Evolutionary conservation across 805 yeast species (phyloP), one percentile per base, ranked within the genome.

Genomic region (Candida morakotiae): DNA sequence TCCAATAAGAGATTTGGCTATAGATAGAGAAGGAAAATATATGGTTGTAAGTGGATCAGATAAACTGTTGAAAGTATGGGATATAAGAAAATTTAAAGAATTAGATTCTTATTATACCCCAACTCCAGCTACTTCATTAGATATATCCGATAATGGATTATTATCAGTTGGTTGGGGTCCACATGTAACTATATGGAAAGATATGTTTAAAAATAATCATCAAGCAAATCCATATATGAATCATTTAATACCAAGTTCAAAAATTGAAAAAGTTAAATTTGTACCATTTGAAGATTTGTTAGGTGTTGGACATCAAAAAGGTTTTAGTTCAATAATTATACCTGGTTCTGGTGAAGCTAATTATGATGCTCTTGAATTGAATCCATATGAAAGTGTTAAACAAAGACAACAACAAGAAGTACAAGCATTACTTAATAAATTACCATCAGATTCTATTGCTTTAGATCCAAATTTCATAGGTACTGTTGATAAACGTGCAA

Each of bases 261-360:
- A 75, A 46, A 71, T 87, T 13, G 81, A 79, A 48, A 75, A 74
- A 39, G 66, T 79, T 28, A 75, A 74, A 51, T 88, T 82, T 56
- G 94, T 91, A 26, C 98, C 98, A 10, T 93, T 82, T 61, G 98
- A 93, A 67, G 98, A 93, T 84, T 68, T 91, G n/a, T 69, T 93
- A 17, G 95, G 96, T 18, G 76, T 84, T 9, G 97, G 97, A 2
- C 94, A 87, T 56, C 70, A 75, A 35, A 61, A 64, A 54, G 95
- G 96, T 31, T 71, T 88, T 28, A 75, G 82, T n/a, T 81, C 93
- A n/a, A 49, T 93, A 42, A 83, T 93, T 48, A 73, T 93, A 41
- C 98, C 98, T 28, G 98, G 98, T 18, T 71, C 97, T 28, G 98
- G 98, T 69, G 98, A 93, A 66, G 96, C 98, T 44, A 93, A 93